Evolutionary conservation across 441 rosid genomes (phyloP).

Genomic region (Geranium incanum): DNA sequence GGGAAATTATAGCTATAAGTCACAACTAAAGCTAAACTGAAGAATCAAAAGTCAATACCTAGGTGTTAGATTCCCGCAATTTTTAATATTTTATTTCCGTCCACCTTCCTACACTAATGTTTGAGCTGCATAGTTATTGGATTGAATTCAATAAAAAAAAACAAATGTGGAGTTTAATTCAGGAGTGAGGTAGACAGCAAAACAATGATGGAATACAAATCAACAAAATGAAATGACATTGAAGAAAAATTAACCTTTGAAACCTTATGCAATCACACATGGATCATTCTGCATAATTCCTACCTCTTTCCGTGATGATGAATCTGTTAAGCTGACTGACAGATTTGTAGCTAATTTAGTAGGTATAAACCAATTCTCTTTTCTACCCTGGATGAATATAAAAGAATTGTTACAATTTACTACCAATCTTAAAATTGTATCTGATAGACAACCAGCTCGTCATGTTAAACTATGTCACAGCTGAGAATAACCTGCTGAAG

Average conservation of each 20-base stretch:
- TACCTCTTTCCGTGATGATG: conserved; percentile 82
- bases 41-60: neutral
- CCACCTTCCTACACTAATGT: neutral
- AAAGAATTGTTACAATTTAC: conserved; percentile 7
- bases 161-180: neutral
- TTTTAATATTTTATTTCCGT: neutral
- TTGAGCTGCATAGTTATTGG: neutral
- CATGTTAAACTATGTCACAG: conserved; percentile 9
- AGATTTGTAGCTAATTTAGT: conserved; percentile 85
- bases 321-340: conserved; percentile 81
- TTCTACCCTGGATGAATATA: conserved; percentile 61
- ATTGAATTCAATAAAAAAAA: neutral
- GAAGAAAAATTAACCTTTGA: neutral
- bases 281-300: conserved; percentile 9
- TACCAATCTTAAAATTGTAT: neutral
- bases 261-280: neutral
- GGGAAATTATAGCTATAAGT: neutral
- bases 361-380: conserved; percentile 96
- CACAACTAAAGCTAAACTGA: neutral
- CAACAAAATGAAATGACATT: neutral
- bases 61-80: neutral
- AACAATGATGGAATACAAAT: neutral
- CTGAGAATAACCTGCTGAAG: conserved; percentile 74
- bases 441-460: neutral
- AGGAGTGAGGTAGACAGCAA: neutral